Evolutionary conservation across 192 early-diverging fungal species (phyloP), one percentile per base, ranked within the genome.

Genomic region (Mortierella alpina): DNA sequence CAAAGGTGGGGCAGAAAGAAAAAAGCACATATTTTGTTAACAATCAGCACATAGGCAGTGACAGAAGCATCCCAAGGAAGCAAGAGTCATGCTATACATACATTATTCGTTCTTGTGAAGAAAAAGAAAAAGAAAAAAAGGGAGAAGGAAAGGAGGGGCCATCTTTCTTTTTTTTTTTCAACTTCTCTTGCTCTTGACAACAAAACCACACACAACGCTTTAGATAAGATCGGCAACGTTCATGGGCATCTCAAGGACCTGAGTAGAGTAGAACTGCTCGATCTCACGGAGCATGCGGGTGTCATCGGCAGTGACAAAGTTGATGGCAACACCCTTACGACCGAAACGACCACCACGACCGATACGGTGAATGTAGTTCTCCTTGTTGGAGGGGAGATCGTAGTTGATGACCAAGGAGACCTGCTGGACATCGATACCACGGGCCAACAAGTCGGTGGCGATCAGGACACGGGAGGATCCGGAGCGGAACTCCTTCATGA

Each of bases 301-400:
- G 85, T 99, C 98, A n/a, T 99, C 96, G 82, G 90, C 91, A 61
- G 95, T 92, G 72, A 99, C 96, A 89, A 99, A 99, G 92, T 99
- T 99, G 90, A 99, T 97, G 69, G 97, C 96, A 77, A 99, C 97
- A 91, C 98, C 98, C 92, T 98, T 99, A 85, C 98, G 94, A 85
- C 98, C 98, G 91, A 98, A 99, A 92, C 98, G 97, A 90, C 98
- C 97, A 92, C 95, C 94, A 90, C 98, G 94, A 92, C 98, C 98
- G 86, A 99, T 99, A 85, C 96, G 92, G 87, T 99, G 98, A 73
- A 99, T 97, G 91, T 99, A 99, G 94, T 98, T 98, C 88, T 98
- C 98, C 73, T 91, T 90, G 89, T 96, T 97, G 84, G 92, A 86
- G 70, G 98, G 97, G 63, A 99, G 90, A 84, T 99, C 98, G 89